phyloP scores from a whole-genome alignment of 768 basidiomycete species.

The Tulasnella sp. region DNA sequence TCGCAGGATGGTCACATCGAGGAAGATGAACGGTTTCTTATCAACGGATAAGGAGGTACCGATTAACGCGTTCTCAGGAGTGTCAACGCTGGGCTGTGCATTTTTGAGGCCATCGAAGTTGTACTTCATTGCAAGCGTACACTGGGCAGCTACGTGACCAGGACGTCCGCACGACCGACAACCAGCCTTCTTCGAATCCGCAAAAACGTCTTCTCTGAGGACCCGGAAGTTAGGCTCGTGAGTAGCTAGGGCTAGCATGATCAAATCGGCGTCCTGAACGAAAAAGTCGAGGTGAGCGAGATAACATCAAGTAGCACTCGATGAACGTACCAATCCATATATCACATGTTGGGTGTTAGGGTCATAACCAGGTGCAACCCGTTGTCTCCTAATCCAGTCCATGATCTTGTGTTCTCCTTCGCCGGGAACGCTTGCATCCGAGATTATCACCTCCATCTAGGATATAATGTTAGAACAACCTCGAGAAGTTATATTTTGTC shows the following conservation, averaged over 20 bases:
- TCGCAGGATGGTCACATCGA: constrained; percentile 90
- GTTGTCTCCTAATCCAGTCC: constrained; percentile 92
- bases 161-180: constrained; percentile 93
- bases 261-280: constrained; percentile 92
- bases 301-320: not conserved
- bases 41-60: constrained; percentile 46
- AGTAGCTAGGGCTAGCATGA: constrained; percentile 96
- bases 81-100: constrained; percentile 51
- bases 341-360: constrained; percentile 96
- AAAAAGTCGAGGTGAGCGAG: constrained; percentile 16
- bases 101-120: constrained; percentile 17
- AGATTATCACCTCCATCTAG: constrained; percentile 92
- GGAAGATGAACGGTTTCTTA: constrained; percentile 98
- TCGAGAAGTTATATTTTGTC: not conserved
- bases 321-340: constrained; percentile 76
- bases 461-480: not conserved
- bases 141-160: constrained; percentile 93
- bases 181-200: constrained; percentile 68
- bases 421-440: constrained; percentile 94
- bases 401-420: constrained; percentile 99
- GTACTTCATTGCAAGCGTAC: constrained; percentile 69
- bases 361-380: constrained; percentile 82
- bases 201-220: constrained; percentile 95
- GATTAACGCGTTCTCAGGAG: constrained; percentile 27
- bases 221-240: constrained; percentile 99